Evolutionary conservation across 78 protist species (phyloP), one percentile per base, ranked within the genome.

Genomic region (Tieghemostelium lacteum): DNA sequence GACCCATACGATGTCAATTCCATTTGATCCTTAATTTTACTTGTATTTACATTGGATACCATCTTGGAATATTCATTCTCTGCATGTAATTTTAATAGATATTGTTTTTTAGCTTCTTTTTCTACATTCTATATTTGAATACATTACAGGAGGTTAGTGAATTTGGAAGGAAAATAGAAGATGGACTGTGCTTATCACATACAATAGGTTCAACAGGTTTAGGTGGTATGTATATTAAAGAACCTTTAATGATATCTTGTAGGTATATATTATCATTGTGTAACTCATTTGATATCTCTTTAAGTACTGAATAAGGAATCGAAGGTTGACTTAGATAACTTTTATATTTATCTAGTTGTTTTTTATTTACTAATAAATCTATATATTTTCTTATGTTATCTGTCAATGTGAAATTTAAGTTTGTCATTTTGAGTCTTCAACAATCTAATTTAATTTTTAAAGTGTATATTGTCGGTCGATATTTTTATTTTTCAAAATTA

Each of bases 161-260:
- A n/a, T n/a, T n/a, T n/a, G n/a, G n/a, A n/a, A n/a, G n/a, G n/a
- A n/a, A n/a, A n/a, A n/a, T n/a, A n/a, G n/a, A n/a, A n/a, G n/a
- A n/a, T n/a, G n/a, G n/a, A n/a, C n/a, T n/a, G n/a, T n/a, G n/a
- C n/a, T n/a, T n/a, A n/a, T n/a, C 3, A 66, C 73, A 55, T 80
- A 67, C 78, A 34, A 63, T 28, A 16, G 6, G 49, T 50, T 14
- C 40, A 20, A 45, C 29, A 69, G 78, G 70, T 33, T 83, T 83
- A 29, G 91, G 78, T 42, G 74, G 75, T 39, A 67, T 67, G 24
- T 83, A 83, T 19, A 83, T 40, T 14, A 61, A 31, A 4, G 91
- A 28, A 54, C 75, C 91, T 69, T 69, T 66, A 28, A 83, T 28
- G 55, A 83, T 29, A 83, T 83, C 91, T 69, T 83, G 91, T 54